A percentile compares a stretch with the other conserved stretches of the same genome.
phyloP scores from a whole-genome alignment of 208 protist species.

The Strigomonas galati region DNA sequence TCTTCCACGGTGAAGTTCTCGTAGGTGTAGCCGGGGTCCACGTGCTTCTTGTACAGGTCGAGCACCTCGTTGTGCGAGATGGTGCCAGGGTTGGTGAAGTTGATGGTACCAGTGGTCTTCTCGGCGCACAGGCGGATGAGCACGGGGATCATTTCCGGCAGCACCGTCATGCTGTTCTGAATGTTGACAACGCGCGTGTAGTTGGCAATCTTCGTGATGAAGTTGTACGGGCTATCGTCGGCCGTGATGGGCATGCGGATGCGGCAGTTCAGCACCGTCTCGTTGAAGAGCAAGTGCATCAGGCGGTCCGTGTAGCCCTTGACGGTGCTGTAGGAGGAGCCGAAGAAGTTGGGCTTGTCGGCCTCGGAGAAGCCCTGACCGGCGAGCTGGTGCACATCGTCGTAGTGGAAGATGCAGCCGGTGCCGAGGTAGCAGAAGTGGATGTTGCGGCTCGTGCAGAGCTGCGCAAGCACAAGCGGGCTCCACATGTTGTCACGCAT shows the following conservation, averaged over 20 bases:
- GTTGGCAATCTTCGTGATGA: conserved; percentile 65
- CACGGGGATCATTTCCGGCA: conserved; percentile 45
- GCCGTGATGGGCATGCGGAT: conserved; percentile 61
- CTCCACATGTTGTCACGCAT: conserved; percentile 52
- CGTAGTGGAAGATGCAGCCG: conserved; percentile 68
- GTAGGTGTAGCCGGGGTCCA: conserved; percentile 42
- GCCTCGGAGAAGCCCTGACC: conserved; percentile 33
- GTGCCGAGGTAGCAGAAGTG: conserved; percentile 61
- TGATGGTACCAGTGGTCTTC: conserved; percentile 44
- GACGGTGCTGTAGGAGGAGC: conserved; percentile 51
- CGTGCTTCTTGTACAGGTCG: conserved; percentile 49
- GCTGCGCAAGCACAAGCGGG: conserved; percentile 29
- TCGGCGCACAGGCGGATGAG: conserved; percentile 31
- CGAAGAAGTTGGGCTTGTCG: conserved; percentile 51
- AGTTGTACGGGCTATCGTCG: conserved; percentile 54
- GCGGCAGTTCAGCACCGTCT: conserved; percentile 47
- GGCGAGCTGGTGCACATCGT: conserved; percentile 27
- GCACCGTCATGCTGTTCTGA: conserved; percentile 63
- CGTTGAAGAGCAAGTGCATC: conserved; percentile 42
- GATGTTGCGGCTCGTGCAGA: conserved; percentile 24
- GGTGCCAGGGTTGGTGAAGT: conserved; percentile 54
- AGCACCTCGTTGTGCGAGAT: conserved; percentile 65
- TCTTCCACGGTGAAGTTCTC: conserved; percentile 57
- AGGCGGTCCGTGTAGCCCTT: conserved; percentile 62
- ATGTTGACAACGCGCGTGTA: conserved; percentile 62